A percentile compares a stretch with the other conserved stretches of the same genome.
Conservation (phyloP, 768 basidiomycete species). For the Bullera alba region DNA sequence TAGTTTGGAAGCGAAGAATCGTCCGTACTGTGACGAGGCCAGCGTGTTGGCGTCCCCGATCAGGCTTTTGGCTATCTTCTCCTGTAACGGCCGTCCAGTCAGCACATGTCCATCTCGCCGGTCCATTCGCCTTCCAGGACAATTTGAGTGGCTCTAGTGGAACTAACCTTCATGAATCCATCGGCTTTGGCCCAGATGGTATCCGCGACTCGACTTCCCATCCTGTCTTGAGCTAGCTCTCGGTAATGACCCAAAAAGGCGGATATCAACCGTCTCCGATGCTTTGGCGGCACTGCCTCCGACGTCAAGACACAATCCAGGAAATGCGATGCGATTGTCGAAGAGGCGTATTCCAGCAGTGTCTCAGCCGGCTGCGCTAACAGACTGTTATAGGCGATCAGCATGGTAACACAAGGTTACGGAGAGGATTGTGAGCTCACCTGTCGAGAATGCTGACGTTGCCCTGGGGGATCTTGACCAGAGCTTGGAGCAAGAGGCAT, state of each 20-base stretch:
- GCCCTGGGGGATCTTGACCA: constrained; percentile 65
- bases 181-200: constrained; percentile 89
- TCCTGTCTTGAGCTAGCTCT: constrained; percentile 73
- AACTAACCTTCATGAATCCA: constrained; percentile 74
- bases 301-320: constrained; percentile 69
- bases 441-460: constrained; percentile 64
- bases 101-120: not conserved
- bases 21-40: constrained; percentile 72
- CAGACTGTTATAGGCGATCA: constrained; percentile 53
- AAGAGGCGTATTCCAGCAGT: constrained; percentile 56
- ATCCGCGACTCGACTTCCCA: constrained; percentile 84
- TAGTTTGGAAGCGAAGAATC: constrained; percentile 73
- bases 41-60: constrained; percentile 64
- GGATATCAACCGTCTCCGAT: constrained; percentile 64
- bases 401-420: not conserved
- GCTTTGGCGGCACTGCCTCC: constrained; percentile 57
- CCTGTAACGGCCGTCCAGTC: constrained; percentile 51
- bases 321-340: constrained; percentile 66
- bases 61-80: constrained; percentile 82
- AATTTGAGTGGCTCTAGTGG: no score
- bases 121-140: no score
- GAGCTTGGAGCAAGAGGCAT: constrained; percentile 72
- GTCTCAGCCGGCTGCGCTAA: constrained; percentile 56
- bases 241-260: constrained; percentile 73
- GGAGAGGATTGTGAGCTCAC: constrained; percentile 49